Evolutionary conservation across 352 stramenopile species (phyloP).

Genomic region (Peronosclerospora sorghi): DNA sequence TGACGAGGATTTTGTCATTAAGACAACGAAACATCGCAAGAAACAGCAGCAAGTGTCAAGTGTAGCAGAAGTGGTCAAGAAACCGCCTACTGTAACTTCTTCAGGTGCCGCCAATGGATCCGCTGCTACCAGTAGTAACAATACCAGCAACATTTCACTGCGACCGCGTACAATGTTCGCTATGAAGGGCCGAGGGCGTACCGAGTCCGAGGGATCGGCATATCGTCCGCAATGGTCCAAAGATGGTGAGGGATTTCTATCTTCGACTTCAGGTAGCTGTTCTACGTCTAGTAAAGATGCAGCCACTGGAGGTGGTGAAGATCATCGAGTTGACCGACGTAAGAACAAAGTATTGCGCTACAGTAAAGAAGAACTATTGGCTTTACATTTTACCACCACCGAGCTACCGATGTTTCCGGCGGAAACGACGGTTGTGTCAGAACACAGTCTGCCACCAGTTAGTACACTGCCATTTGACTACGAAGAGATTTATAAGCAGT

Average conservation of each 20-base stretch:
- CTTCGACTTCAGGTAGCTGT: constrained; percentile 1
- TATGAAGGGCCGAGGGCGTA: constrained; percentile 71
- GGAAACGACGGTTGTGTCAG: constrained; percentile 56
- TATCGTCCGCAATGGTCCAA: constrained; percentile 83
- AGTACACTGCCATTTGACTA: constrained; percentile 75
- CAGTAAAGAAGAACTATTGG: constrained; percentile 67
- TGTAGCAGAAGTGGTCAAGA: constrained; percentile 14
- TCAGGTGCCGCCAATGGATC: background rate
- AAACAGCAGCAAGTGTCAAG: constrained; percentile 19
- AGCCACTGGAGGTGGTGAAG: constrained; percentile 23
- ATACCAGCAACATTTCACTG: constrained; percentile 42
- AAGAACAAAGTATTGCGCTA: constrained; percentile 83
- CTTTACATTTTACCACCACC: constrained; percentile 48
- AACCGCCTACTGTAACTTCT: constrained; percentile 3
- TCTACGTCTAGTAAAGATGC: constrained; percentile 29
- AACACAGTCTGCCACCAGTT: constrained; percentile 57
- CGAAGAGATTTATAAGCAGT: constrained; percentile 84
- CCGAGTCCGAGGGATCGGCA: constrained; percentile 50
- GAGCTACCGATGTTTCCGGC: constrained; percentile 40
- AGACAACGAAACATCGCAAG: constrained; percentile 66
- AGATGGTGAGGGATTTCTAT: constrained; percentile 76
- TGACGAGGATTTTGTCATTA: constrained; percentile 70
- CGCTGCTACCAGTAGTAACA: constrained; percentile 1
- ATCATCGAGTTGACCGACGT: constrained; percentile 23
- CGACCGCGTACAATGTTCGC: constrained; percentile 83